Evolutionary conservation across 23 red algal genomes (phyloP), one percentile per base, ranked within the genome.

Genomic region (Chondrus crispus): DNA sequence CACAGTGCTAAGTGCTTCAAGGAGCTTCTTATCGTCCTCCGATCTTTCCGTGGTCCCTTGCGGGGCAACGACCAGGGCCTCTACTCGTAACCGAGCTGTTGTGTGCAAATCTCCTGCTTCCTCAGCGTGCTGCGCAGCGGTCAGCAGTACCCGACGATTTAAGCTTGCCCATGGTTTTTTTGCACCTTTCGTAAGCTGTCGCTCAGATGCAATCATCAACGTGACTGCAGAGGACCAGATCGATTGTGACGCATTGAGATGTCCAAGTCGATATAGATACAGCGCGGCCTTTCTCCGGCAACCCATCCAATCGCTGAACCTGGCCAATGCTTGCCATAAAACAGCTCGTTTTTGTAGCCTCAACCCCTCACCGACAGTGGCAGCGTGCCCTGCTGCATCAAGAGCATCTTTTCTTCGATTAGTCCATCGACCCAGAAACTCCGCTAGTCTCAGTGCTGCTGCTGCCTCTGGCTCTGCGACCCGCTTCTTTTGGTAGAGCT

Each of bases 401-500:
- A 95, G 72, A 26, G 93, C 83, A 45, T 95, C 85, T 51, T 84
- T 84, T 18, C 93, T 51, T 60, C 83, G 63, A 74, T 70, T 84
- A 58, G 93, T 85, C 76, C 85, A 84, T 63, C 76, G 41, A 2
- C 83, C 86, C 45, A 95, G 68, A 58, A 88, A 95, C 28, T 84
- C 79, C 2, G 85, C 84, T 36, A 95, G 77, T 18, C 93, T 71
- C 74, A 95, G 28, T 10, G 93, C 93, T 12, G 93, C 93, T 11
- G 75, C 78, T 43, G 85, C 85, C 46, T 95, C 93, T 33, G 87
- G 85, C 75, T 89, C 85, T 18, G 85, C 68, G 36, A 90, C 93
- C 4, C 93, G 69, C 64, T 95, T 95, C 80, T 90, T 89, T 50
- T 89, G 85, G 75, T 95, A 95, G 22, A 95, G 80, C 68, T 90